Evolutionary conservation across 1,284 basidiomycete species (phyloP).

Genomic region (Singerocomus inundabilis): DNA sequence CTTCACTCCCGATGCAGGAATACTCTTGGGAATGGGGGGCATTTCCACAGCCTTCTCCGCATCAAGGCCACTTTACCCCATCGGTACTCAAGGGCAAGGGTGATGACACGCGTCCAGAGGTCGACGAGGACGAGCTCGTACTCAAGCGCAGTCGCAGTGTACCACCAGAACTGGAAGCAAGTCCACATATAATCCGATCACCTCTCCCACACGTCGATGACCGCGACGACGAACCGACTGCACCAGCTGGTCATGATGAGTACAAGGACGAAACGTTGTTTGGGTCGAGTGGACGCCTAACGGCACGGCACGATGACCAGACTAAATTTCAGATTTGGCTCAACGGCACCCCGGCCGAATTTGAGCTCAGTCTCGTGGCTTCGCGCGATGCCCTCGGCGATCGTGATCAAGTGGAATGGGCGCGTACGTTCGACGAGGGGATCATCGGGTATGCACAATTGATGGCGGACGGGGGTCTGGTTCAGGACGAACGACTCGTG

Average conservation of each 20-base stretch:
- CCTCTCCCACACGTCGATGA: slow-evolving; percentile 36
- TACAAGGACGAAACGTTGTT: slow-evolving; percentile 28
- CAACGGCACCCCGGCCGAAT: slow-evolving; percentile 52
- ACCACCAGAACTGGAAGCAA: slow-evolving; percentile 50
- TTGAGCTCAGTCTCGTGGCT: slow-evolving; percentile 59
- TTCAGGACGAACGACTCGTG: slow-evolving; percentile 57
- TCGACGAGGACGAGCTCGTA: slow-evolving; percentile 27
- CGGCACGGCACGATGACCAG: slow-evolving; percentile 49
- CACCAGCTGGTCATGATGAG: background rate
- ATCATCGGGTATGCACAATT: slow-evolving; percentile 56
- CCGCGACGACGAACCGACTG: slow-evolving; percentile 22
- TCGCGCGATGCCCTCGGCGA: slow-evolving; percentile 36
- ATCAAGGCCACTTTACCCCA: slow-evolving; percentile 51
- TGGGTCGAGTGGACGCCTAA: slow-evolving; percentile 53
- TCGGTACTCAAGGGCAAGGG: slow-evolving; percentile 21
- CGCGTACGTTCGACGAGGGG: slow-evolving; percentile 50
- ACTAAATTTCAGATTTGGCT: slow-evolving; percentile 55
- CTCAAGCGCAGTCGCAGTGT: slow-evolving; percentile 51
- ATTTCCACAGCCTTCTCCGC: slow-evolving; percentile 76
- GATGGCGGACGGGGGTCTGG: slow-evolving; percentile 52
- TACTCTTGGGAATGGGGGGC: slow-evolving; percentile 87
- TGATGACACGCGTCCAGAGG: slow-evolving; percentile 19
- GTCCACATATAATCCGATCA: slow-evolving; percentile 35
- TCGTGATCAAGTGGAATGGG: slow-evolving; percentile 51
- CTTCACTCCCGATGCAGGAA: slow-evolving; percentile 43